Base-by-base conservation (phyloP, 768 basidiomycete species). In the Solioccasus polychromus region DNA sequence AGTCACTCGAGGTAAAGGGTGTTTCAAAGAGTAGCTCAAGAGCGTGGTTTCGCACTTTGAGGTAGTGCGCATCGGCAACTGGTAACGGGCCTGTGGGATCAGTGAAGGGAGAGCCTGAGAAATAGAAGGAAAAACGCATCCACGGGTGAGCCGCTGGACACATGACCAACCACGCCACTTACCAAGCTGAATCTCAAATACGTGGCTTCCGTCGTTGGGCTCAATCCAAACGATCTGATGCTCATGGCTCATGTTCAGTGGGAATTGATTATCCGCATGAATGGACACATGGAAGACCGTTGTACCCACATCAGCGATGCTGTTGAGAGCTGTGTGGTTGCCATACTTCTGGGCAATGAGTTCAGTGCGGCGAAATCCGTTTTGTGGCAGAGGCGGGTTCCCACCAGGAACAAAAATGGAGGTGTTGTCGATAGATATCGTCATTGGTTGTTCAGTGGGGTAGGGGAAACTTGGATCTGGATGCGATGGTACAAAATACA, bases 161-260 rank as follows among this genome's bases (percentile, higher is more conserved):
- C n/a, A 19, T n/a, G n/a, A n/a, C n/a, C n/a, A 36, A 17, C 12
- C 0, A 5, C 12, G 2, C 53, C 70, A 22, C 22, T 15, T 47
- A 79, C 80, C 81, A 7, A 82, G 66, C 51, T 82, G 79, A 31
- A 82, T 62, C 5, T 71, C 78, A 54, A 84, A 84, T 18, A 82
- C 69, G 62, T 80, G 80, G 3, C 74, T 69, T 6, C 79, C 79
- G 52, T 83, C 82, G 42, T 57, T 69, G 2, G 79, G 77, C 62
- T 84, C 81, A 45, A 83, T 79, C 59, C 77, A 82, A 12, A 83
- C 76, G 39, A 77, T 68, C 53, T 83, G 81, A 54, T 83, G 81
- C 54, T 83, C 81, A 45, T 83, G 80, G 8, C 51, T 69, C 51
- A 70, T 71, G 54, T 81, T 80, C 53, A 83, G 58, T 11, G 74